These are phyloP conservation scores for Pneumocystis oryctolagi DNA, from an alignment of 1,139 yeast genomes.

Conservation along the genomic window DNA sequence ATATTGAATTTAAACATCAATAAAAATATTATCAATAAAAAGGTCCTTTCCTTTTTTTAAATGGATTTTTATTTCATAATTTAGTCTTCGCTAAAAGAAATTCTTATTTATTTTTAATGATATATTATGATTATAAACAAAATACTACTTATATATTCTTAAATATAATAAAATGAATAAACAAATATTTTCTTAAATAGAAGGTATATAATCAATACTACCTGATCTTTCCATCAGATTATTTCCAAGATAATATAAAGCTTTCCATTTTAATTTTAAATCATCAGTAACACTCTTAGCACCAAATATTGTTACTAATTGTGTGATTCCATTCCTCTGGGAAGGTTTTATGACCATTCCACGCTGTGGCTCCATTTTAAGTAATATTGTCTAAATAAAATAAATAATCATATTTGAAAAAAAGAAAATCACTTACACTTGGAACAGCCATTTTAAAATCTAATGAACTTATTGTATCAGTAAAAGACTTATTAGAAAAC, in stretches of 20 bases:
- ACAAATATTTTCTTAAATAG: not conserved
- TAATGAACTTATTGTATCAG: not conserved
- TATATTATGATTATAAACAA: not conserved
- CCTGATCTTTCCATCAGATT: not conserved
- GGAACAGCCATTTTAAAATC: not conserved
- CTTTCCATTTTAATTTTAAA: conserved; percentile 2
- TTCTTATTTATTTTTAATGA: not conserved
- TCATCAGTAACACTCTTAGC: not conserved
- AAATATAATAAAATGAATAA: not conserved
- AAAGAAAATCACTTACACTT: not conserved
- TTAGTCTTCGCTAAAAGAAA: not conserved
- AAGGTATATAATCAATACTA: not conserved
- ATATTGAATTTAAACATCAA: not conserved
- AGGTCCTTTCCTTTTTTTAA: no score
- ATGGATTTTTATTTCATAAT: no score
- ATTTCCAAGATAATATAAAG: not conserved
- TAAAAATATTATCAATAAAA: not conserved
- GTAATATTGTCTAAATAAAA: not conserved
- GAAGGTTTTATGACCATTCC: not conserved
- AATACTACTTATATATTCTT: not conserved
- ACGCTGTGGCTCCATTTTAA: not conserved
- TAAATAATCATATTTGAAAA: not conserved
- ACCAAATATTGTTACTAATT: not conserved
- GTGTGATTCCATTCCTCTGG: not conserved
- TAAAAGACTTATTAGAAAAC: not conserved